Evolutionary conservation across 1,284 basidiomycete genomes (phyloP), one percentile per base, ranked within the genome.

Genomic region (Cutaneotrichosporon arboriforme): DNA sequence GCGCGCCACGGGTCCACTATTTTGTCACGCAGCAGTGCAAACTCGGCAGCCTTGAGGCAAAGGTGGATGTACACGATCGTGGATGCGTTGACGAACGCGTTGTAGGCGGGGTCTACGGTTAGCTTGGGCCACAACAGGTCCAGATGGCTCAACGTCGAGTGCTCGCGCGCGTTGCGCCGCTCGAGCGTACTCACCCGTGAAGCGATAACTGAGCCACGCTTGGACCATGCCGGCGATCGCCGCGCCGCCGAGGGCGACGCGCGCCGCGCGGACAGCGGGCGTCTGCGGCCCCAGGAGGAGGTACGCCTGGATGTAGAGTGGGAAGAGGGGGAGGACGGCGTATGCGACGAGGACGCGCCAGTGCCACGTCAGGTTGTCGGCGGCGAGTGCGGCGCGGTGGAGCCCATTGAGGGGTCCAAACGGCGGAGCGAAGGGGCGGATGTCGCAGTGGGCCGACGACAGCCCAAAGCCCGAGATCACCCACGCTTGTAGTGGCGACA

Each of bases 11-110:
- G 64, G 58, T 73, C 71, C 21, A 57, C 9, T 7, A 72, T 42
- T 12, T 55, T 62, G 4, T 60, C 52, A 14, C 51, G 20, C 21
- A 69, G 62, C 1, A 68, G 43, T 2, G 51, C 63, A 26, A 68
- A 69, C 52, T 73, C 71, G 49, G 67, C 17, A 31, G 65, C 61
- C 46, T 69, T 67, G 33, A 61, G 49, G 4, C 52, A 45, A 2
- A 70, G 49, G 46, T 70, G 69, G 9, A 73, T 40, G 20, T 53
- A 49, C 20, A 59, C 54, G 18, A 72, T 63, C 4, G 55, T 61
- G 21, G 65, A 18, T 26, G 58, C 62, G 38, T 64, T 61, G 53
- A 72, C 72, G 52, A 68, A 63, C 0, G 63, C 64, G 43, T 69
- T 68, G 37, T 58, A 48, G 23, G 58, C 48, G 22, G 63, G 63